A percentile compares a stretch with the other conserved stretches of the same genome.
These are phyloP conservation scores for Candida saitoana DNA, from an alignment of 805 yeast genomes.

Conservation along the genomic window DNA sequence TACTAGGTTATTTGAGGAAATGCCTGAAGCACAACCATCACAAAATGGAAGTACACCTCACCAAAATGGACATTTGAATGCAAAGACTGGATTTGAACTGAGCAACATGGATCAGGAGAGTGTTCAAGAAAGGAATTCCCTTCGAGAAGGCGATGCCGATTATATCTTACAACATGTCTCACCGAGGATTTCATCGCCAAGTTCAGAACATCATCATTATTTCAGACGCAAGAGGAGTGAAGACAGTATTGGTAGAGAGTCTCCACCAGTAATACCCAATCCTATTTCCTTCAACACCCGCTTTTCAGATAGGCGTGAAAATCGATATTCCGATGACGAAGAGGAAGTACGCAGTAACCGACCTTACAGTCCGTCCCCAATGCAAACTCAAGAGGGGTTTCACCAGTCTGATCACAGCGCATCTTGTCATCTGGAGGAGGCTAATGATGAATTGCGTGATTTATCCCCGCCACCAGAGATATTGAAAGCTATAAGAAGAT, in stretches of 20 bases:
- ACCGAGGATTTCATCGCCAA: not conserved
- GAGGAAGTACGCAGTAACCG: constrained; percentile 18
- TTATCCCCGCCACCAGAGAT: not conserved
- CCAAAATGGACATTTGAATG: not conserved
- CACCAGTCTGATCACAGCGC: not conserved
- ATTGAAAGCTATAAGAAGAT: not conserved
- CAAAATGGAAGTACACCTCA: not conserved
- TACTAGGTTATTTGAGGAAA: too few relatives aligned
- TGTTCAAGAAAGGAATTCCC: not conserved
- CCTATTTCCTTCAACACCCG: constrained; percentile 28
- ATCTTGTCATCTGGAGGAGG: not conserved
- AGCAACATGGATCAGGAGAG: not conserved
- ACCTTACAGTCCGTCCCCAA: not conserved
- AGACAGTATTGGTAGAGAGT: constrained; percentile 13
- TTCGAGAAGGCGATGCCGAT: not conserved
- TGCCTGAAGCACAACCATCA: not conserved
- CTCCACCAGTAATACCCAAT: constrained; percentile 26
- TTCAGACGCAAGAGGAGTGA: not conserved
- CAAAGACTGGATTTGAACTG: constrained; percentile 3
- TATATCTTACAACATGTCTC: not conserved
- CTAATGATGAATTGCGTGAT: not conserved
- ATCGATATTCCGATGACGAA: constrained; percentile 27
- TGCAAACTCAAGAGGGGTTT: not conserved
- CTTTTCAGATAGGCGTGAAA: constrained; percentile 28
- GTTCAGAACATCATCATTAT: not conserved